Evolutionary conservation across 495 filamentous ascomycete species (phyloP), one percentile per base, ranked within the genome.

Genomic region (Penicillium coprophilum): DNA sequence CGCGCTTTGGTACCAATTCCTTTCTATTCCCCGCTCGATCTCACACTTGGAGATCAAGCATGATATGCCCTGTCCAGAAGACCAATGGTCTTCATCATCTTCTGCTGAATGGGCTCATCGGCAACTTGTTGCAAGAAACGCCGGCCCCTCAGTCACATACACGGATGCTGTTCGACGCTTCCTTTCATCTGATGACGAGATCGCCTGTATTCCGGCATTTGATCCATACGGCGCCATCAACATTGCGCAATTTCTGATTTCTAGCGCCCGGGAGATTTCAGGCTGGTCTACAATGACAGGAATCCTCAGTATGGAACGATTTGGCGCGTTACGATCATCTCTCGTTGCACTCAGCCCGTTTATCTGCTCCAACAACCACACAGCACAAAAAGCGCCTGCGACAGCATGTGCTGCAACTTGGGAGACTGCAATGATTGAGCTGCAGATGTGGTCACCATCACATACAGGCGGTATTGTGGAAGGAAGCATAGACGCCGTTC

Each of bases 201-300:
- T 64, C 20, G 24, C 41, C 8, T 44, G 62, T 1, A 57, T 71
- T 9, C 64, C 69, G 0, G 3, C 43, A 0, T 74, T 74, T 23
- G 71, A 74, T 46, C 69, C 69, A 1, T 74, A 72, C 44, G 71
- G 71, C 6, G 68, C 69, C 0, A 66, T 74, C 47, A 74, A 74
- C 43, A 72, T 74, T 28, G 61, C 69, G 4, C 71, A 74, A 30
- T 74, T 74, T 54, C 55, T 74, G 11, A 71, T 74, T 10, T 74
- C 71, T 23, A 69, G 65, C 38, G 69, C 69, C 32, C 65, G 71
- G 2, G 71, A 74, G 44, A 64, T 74, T 39, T 72, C 71, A 15
- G 71, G 71, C 27, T 74, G 71, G 71, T 72, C 71, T 15, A 69
- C 65, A 4, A 74, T 74, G 69, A 74, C 69, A 0, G 69, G 71